phyloP scores from a whole-genome alignment of 1,284 basidiomycete genomes.

The Tetrapyrgos nigripes region DNA sequence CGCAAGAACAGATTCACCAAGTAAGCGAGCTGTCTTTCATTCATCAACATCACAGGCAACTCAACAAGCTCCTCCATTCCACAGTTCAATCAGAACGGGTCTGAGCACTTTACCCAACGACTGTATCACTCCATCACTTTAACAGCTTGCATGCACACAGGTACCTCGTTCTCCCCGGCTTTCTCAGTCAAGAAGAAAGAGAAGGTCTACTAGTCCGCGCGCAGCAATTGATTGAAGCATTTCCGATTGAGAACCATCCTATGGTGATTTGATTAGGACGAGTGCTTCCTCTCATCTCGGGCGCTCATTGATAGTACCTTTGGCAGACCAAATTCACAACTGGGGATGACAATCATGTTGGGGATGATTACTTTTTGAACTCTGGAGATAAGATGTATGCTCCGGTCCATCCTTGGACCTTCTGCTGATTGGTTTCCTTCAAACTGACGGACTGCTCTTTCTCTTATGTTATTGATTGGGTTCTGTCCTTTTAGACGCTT shows the following conservation, averaged over 20 bases:
- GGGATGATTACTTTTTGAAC: conserved; percentile 91
- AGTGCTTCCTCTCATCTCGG: conserved; percentile 1
- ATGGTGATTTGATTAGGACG: conserved; percentile 58
- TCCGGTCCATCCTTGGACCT: neutral
- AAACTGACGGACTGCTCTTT: too few relatives aligned
- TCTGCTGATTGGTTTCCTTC: too few relatives aligned
- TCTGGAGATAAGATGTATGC: conserved; percentile 88
- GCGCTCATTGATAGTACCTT: conserved; percentile 3
- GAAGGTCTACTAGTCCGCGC: conserved; percentile 71
- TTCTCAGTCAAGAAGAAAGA: conserved; percentile 68
- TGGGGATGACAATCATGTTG: conserved; percentile 75
- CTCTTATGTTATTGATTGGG: too few relatives aligned
- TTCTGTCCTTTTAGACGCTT: conserved; percentile 56
- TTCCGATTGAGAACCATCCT: conserved; percentile 83
- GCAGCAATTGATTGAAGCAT: conserved; percentile 77
- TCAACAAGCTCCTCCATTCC: neutral
- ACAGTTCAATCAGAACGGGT: conserved; percentile 61
- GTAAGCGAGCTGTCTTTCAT: conserved; percentile 33
- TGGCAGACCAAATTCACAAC: conserved; percentile 90
- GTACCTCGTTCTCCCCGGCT: conserved; percentile 81
- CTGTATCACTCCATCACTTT: neutral
- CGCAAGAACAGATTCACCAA: conserved; percentile 57
- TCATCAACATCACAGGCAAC: neutral
- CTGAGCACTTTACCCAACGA: conserved; percentile 12
- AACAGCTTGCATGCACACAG: too few relatives aligned